Conservation (phyloP, 176 grass and related monocot genomes). For the Hordeum marinum region DNA sequence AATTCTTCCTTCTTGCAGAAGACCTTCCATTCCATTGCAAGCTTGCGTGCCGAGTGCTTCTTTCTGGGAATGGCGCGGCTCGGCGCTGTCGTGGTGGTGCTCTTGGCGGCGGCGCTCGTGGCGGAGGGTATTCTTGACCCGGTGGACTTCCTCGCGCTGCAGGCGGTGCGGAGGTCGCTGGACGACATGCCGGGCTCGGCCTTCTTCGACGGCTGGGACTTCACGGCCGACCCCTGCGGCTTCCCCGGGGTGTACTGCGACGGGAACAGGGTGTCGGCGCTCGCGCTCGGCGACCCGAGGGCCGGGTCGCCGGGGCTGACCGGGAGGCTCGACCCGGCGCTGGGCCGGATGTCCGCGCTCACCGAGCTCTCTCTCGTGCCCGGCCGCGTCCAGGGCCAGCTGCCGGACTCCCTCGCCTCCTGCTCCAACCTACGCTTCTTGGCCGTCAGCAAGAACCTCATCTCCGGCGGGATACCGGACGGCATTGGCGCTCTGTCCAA, state of each 20-base stretch:
- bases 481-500: constrained; percentile 50
- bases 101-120: constrained; percentile 21
- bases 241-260: constrained; percentile 82
- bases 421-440: constrained; percentile 70
- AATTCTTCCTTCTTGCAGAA: constrained; percentile 5
- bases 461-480: constrained; percentile 60
- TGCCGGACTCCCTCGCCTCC: constrained; percentile 47
- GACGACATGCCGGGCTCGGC: constrained; percentile 85
- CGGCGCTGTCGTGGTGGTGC: constrained; percentile 14
- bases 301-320: constrained; percentile 75
- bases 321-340: constrained; percentile 60
- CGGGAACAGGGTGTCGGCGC: constrained; percentile 52
- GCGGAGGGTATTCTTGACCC: constrained; percentile 64
- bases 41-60: neutral
- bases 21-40: neutral
- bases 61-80: constrained; percentile 1
- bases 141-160: constrained; percentile 82
- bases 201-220: constrained; percentile 86
- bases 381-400: constrained; percentile 58
- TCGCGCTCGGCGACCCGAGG: constrained; percentile 77
- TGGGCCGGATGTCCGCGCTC: constrained; percentile 57
- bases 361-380: constrained; percentile 86
- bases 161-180: constrained; percentile 69
- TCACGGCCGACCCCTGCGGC: constrained; percentile 78
- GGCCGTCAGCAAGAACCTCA: constrained; percentile 90